Conservation (phyloP, 2,329 filamentous ascomycete genomes). For the Fusarium newnesense region DNA sequence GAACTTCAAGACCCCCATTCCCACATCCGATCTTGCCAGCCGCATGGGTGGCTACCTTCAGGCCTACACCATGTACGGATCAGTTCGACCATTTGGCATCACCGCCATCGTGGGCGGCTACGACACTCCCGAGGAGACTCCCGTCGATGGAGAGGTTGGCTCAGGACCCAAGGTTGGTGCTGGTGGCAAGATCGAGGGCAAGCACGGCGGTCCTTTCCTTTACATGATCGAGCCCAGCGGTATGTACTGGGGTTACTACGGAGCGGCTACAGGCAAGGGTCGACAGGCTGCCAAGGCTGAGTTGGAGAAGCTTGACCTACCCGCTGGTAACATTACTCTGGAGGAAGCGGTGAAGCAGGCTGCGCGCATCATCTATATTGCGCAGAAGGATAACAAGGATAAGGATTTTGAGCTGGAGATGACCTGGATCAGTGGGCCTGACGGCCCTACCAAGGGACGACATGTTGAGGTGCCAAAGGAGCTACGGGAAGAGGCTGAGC, state of each 20-base stretch:
- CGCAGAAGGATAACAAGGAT: constrained; percentile 99
- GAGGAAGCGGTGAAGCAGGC: constrained; percentile 95
- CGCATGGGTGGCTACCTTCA: constrained; percentile 97
- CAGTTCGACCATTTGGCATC: constrained; percentile 95
- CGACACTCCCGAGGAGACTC: constrained; percentile 86
- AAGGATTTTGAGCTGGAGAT: constrained; percentile 99
- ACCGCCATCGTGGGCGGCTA: constrained; percentile 94
- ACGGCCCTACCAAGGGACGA: constrained; percentile 90
- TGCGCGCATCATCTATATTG: constrained; percentile 95
- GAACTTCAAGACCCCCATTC: constrained; percentile 94
- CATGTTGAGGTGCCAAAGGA: constrained; percentile 95
- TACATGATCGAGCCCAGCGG: constrained; percentile 99
- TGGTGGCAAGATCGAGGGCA: constrained; percentile 81
- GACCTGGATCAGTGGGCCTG: constrained; percentile 91
- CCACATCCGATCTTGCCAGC: constrained; percentile 85
- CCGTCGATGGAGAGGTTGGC: constrained; percentile 92
- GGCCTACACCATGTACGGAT: constrained; percentile 96
- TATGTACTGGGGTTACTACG: constrained; percentile 98
- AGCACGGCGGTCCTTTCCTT: constrained; percentile 87
- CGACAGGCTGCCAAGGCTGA: constrained; percentile 97
- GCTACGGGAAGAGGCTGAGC: constrained; percentile 90
- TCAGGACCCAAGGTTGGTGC: constrained; percentile 80
- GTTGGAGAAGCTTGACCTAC: constrained; percentile 95
- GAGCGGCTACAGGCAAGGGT: constrained; percentile 96
- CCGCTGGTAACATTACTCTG: constrained; percentile 79